These are phyloP conservation scores for Plasmodium vivax DNA, from an alignment of 169 alveolate species.

Conservation along the genomic window DNA sequence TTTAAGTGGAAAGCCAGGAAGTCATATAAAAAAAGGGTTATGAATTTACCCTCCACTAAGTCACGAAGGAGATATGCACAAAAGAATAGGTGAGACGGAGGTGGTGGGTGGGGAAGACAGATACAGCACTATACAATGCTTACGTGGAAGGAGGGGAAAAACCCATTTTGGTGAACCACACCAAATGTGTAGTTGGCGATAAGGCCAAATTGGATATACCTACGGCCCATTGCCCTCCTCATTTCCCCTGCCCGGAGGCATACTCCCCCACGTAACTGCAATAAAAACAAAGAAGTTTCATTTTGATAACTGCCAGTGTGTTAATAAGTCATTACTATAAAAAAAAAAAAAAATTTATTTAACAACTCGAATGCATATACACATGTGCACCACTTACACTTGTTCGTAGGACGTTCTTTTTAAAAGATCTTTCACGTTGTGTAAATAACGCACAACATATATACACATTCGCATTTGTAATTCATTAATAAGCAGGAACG, in stretches of 20 bases:
- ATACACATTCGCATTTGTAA: background rate
- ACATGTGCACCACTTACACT: conserved; percentile 8
- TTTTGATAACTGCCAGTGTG: conserved; percentile 19
- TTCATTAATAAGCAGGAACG: conserved; percentile 24
- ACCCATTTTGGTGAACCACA: background rate
- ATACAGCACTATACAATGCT: background rate
- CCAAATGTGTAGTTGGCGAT: background rate
- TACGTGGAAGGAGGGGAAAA: background rate
- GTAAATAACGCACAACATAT: background rate
- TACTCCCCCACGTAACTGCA: background rate
- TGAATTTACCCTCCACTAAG: conserved; percentile 85
- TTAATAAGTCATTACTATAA: conserved; percentile 39
- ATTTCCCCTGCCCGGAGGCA: background rate
- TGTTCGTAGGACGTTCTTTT: conserved; percentile 8
- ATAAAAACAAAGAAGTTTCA: conserved; percentile 34
- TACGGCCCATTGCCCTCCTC: background rate
- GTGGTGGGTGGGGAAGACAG: no score
- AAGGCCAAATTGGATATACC: background rate
- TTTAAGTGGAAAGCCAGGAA: conserved; percentile 82
- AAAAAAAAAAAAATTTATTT: conserved; percentile 11
- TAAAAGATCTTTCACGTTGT: conserved; percentile 1
- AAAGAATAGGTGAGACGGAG: conserved; percentile 76
- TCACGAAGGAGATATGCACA: conserved; percentile 85
- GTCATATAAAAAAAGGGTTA: conserved; percentile 84
- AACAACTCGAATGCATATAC: background rate